Evolutionary conservation across 176 grass and related monocot genomes (phyloP).

Genomic region (Tillandsia fasciculata): DNA sequence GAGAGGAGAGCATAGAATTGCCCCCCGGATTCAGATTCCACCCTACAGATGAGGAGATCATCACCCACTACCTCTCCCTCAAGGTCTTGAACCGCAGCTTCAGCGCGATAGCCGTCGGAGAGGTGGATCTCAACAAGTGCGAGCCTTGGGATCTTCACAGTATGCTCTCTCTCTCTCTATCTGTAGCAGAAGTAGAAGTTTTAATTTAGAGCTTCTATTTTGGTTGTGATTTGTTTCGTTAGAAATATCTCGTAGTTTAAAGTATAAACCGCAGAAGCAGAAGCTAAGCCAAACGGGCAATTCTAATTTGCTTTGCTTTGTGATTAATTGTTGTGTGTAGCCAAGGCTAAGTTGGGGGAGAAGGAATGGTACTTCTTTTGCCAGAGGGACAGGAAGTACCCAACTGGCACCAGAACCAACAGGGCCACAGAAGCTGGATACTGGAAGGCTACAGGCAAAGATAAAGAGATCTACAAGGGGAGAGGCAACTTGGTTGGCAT

Average conservation of each 20-base stretch:
- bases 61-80: conserved; percentile 68
- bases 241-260: background rate
- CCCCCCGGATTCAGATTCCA: conserved; percentile 96
- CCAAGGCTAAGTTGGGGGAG: conserved; percentile 74
- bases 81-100: conserved; percentile 46
- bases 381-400: conserved; percentile 95
- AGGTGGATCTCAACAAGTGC: conserved; percentile 94
- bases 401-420: conserved; percentile 82
- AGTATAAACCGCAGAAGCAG: too few relatives aligned
- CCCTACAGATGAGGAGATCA: conserved; percentile 93
- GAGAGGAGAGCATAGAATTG: conserved; percentile 44
- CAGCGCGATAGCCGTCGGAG: conserved; percentile 59
- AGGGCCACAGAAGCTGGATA: conserved; percentile 80
- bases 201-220: background rate
- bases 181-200: background rate
- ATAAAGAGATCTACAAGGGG: conserved; percentile 77
- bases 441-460: conserved; percentile 99
- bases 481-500: conserved; percentile 67
- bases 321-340: conserved; percentile 11
- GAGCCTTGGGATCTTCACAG: conserved; percentile 95
- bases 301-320: background rate
- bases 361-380: conserved; percentile 97
- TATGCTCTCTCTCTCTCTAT: conserved; percentile 5
- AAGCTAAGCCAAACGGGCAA: too few relatives aligned
- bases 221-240: background rate